Percentiles rank a stretch among this genome's conserved stretches.
Conservation (phyloP, 1,139 yeast genomes). For the Saccharomyces hybrid region DNA sequence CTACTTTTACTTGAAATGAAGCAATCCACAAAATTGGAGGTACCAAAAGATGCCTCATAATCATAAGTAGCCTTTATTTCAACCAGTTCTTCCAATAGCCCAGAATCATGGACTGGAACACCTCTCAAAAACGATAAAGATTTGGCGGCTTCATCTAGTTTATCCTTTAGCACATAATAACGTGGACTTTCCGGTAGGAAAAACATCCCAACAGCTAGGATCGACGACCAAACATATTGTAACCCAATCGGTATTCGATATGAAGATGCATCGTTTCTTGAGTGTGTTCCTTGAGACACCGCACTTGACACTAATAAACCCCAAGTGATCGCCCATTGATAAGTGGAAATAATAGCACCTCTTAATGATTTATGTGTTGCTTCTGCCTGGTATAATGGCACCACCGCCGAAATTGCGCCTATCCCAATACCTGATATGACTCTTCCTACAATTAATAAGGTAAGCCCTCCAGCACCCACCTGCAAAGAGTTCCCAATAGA, state of each 20-base stretch:
- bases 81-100: slow-evolving; percentile 64
- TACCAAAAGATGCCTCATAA: slow-evolving; percentile 61
- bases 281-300: slow-evolving; percentile 67
- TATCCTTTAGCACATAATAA: slow-evolving; percentile 56
- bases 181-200: slow-evolving; percentile 72
- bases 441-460: slow-evolving; percentile 52
- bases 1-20: slow-evolving; percentile 61
- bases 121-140: slow-evolving; percentile 59
- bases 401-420: slow-evolving; percentile 45
- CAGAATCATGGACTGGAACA: slow-evolving; percentile 54
- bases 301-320: slow-evolving; percentile 72
- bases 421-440: slow-evolving; percentile 64
- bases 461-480: slow-evolving; percentile 43
- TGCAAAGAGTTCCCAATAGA: slow-evolving; percentile 58
- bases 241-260: slow-evolving; percentile 71
- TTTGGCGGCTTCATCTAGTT: slow-evolving; percentile 52
- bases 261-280: slow-evolving; percentile 46
- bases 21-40: slow-evolving; percentile 50
- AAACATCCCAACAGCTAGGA: slow-evolving; percentile 57
- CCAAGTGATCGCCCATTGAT: slow-evolving; percentile 88
- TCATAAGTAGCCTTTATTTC: slow-evolving; percentile 76
- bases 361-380: slow-evolving; percentile 73
- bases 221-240: slow-evolving; percentile 61
- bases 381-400: slow-evolving; percentile 77
- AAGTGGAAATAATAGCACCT: slow-evolving; percentile 73